phyloP scores from a whole-genome alignment of 352 stramenopile genomes.

The Phytophthora aleatoria region DNA sequence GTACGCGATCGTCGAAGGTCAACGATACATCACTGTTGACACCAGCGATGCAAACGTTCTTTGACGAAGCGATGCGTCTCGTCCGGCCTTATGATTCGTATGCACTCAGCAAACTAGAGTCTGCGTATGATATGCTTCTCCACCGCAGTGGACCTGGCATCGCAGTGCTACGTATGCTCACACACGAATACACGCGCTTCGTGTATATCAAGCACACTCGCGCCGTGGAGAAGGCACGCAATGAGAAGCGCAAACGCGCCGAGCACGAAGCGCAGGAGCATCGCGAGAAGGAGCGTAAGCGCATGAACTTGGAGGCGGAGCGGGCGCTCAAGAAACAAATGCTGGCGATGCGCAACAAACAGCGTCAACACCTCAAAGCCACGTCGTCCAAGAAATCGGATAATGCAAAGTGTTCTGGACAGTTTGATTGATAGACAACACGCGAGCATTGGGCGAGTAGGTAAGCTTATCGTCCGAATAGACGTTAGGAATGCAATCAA shows the following conservation, averaged over 20 bases:
- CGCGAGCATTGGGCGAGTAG: slow-evolving; percentile 3
- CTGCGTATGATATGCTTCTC: slow-evolving; percentile 60
- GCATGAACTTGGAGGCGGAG: slow-evolving; percentile 69
- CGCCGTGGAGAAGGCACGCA: slow-evolving; percentile 67
- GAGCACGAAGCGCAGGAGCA: slow-evolving; percentile 65
- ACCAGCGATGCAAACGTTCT: slow-evolving; percentile 49
- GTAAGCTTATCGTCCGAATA: slow-evolving; percentile 3
- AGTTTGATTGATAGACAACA: slow-evolving; percentile 27
- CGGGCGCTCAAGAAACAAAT: slow-evolving; percentile 79
- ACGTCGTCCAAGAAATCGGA: slow-evolving; percentile 30
- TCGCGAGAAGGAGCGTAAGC: slow-evolving; percentile 69
- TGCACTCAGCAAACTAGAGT: slow-evolving; percentile 65
- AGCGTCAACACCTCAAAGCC: slow-evolving; percentile 53
- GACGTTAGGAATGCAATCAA: slow-evolving; percentile 18
- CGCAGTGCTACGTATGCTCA: slow-evolving; percentile 67
- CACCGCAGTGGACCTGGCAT: slow-evolving; percentile 64
- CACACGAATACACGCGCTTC: slow-evolving; percentile 86
- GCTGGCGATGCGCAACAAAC: slow-evolving; percentile 80
- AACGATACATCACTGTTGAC: slow-evolving; percentile 31
- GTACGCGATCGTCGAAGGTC: slow-evolving; percentile 7
- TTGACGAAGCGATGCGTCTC: slow-evolving; percentile 66
- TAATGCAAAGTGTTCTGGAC: slow-evolving; percentile 16
- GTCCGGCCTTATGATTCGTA: slow-evolving; percentile 77
- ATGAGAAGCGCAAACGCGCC: slow-evolving; percentile 72
- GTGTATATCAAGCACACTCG: slow-evolving; percentile 85